These are phyloP conservation scores for Paraurostyla sp. DNA, from an alignment of 73 alveolate genomes.

Conservation along the genomic window DNA sequence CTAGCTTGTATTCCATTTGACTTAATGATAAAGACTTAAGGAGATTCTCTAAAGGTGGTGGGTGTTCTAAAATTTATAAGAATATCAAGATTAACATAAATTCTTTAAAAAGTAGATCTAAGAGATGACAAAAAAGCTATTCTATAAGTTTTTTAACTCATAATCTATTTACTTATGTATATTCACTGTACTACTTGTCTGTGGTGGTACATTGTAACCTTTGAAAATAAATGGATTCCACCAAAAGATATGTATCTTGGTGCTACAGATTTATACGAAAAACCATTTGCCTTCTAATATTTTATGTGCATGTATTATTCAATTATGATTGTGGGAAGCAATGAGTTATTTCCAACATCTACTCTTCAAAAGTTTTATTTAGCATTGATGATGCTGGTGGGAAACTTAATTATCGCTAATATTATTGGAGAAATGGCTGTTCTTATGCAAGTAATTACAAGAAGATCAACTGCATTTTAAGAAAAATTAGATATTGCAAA, in stretches of 20 bases:
- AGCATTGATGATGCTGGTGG: conserved; percentile 58
- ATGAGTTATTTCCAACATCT: conserved; percentile 67
- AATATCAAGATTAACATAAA: conserved; percentile 60
- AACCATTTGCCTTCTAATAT: conserved; percentile 15
- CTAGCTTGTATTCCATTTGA: conserved; percentile 70
- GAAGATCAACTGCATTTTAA: conserved; percentile 62
- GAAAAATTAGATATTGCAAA: conserved; percentile 70
- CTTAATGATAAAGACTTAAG: neutral
- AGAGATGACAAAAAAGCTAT: conserved; percentile 60
- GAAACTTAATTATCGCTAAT: conserved; percentile 65
- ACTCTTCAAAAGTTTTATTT: conserved; percentile 34
- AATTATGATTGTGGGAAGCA: conserved; percentile 71
- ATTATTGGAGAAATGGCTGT: conserved; percentile 76
- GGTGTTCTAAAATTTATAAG: conserved; percentile 66
- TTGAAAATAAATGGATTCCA: conserved; percentile 42
- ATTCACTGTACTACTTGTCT: conserved; percentile 29
- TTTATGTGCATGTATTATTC: conserved; percentile 64
- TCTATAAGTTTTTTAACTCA: neutral
- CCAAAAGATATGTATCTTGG: conserved; percentile 2
- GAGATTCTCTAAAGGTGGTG: conserved; percentile 37
- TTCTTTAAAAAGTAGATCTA: conserved; percentile 47
- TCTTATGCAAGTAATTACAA: conserved; percentile 53
- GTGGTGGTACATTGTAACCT: conserved; percentile 37
- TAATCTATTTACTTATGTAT: conserved; percentile 10
- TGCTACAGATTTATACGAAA: conserved; percentile 45